phyloP scores from a whole-genome alignment of 1,284 basidiomycete genomes.

The Bondarzewia mesenterica region DNA sequence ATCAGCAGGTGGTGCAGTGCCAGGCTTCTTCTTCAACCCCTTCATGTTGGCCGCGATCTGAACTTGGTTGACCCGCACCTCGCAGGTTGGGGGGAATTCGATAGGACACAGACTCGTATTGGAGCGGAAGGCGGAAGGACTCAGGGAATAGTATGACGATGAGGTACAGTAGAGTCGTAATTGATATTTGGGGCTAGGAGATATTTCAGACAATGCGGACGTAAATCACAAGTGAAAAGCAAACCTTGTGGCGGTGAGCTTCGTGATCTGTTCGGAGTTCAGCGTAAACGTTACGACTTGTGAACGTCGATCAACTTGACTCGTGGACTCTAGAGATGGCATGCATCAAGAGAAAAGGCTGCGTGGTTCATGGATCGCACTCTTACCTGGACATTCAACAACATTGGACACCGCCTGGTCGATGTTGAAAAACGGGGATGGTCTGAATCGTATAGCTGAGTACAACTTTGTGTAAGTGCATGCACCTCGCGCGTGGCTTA shows the following conservation, averaged over 20 bases:
- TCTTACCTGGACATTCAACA: constrained; percentile 66
- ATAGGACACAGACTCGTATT: constrained; percentile 56
- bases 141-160: constrained; percentile 66
- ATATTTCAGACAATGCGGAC: not conserved
- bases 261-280: constrained; percentile 51
- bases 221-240: constrained; percentile 6
- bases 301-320: constrained; percentile 65
- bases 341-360: constrained; percentile 5
- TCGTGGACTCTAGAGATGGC: constrained; percentile 59
- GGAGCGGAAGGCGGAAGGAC: constrained; percentile 43
- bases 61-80: constrained; percentile 77
- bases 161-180: constrained; percentile 91
- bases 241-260: constrained; percentile 49
- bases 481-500: not conserved
- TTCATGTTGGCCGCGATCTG: constrained; percentile 74
- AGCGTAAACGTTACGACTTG: constrained; percentile 56
- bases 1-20: constrained; percentile 88
- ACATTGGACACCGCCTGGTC: constrained; percentile 58
- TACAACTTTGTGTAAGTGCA: not conserved
- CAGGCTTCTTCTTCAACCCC: constrained; percentile 94
- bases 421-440: constrained; percentile 70
- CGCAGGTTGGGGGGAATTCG: constrained; percentile 89
- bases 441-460: constrained; percentile 66
- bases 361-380: too few relatives aligned
- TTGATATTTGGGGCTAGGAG: constrained; percentile 59